Conservation (phyloP, 306 rosid genomes). For the Datisca glomerata region DNA sequence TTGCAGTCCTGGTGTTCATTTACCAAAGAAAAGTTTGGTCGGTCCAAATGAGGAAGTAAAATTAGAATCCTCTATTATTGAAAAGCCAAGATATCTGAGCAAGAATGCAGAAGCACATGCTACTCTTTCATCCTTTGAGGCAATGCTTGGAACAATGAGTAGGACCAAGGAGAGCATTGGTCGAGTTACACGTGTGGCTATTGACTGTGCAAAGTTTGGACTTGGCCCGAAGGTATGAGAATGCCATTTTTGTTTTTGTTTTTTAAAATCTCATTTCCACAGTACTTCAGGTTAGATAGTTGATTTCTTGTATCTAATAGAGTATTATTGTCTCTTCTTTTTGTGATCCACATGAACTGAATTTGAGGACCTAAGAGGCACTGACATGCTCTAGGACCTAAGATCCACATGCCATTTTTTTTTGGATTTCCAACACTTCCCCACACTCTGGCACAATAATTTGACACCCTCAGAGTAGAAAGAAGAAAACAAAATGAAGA, state of each 20-base stretch:
- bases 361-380: no score
- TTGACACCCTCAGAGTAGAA: no score
- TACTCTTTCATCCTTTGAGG: constrained; percentile 68
- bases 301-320: no score
- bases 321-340: no score
- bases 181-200: constrained; percentile 85
- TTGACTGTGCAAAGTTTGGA: constrained; percentile 91
- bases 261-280: no score
- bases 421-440: no score
- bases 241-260: constrained; percentile 6
- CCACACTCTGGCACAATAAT: no score
- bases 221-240: constrained; percentile 60
- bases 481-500: no score
- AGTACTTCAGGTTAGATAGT: no score
- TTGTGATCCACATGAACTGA: no score
- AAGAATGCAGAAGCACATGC: constrained; percentile 57
- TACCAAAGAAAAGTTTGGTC: constrained; percentile 32
- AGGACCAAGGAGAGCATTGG: constrained; percentile 97
- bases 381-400: no score
- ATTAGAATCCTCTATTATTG: constrained; percentile 33
- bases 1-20: constrained; percentile 70
- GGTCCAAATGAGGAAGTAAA: constrained; percentile 34
- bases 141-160: constrained; percentile 66
- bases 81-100: constrained; percentile 40
- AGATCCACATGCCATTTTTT: no score